Evolutionary conservation across 2,329 filamentous ascomycete species (phyloP), one percentile per base, ranked within the genome.

Genomic region (Bipolaris cookei): DNA sequence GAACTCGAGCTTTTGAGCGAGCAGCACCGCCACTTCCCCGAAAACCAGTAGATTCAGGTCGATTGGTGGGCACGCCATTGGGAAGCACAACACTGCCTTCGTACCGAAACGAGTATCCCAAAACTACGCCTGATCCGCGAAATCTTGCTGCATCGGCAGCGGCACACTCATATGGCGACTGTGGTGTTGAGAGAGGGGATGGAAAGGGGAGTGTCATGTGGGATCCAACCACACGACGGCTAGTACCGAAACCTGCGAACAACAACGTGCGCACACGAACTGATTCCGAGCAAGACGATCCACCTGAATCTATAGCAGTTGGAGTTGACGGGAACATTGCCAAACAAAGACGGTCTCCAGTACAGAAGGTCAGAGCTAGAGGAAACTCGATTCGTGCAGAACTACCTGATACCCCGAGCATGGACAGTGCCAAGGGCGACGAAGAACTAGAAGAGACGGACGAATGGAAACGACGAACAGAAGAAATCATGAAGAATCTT

Each of bases 401-500:
- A 34, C 50, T 72, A 13, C 71, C 68, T 39, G 66, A 67, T 43
- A 76, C 66, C n/a, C 68, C 68, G 14, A 69, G 66, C 2, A 70
- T 72, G 4, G 70, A 75, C n/a, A 61, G 61, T 4, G 59, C 54
- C 11, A 64, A 69, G 21, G 64, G 66, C 10, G 64, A 64, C 4
- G 57, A 56, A 16, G 63, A 68, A 5, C 59, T 62, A 6, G 61
- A 68, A 48, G 71, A 77, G 25, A 70, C 66, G 16, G 70, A 74
- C 32, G 73, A 72, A 54, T 78, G 76, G 76, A 74, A 72, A 54
- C 68, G 63, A 30, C 64, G 68, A 20, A 68, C 70, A 6, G 63
- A 67, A 4, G 58, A 68, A 7, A 70, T 96, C 20, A 79, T 97
- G 70, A 92, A 90, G 70, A 88, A 89, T 54, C 78, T 98, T 1